These are phyloP conservation scores for Penicillium canescens DNA, from an alignment of 495 filamentous ascomycete species.

Conservation along the genomic window DNA sequence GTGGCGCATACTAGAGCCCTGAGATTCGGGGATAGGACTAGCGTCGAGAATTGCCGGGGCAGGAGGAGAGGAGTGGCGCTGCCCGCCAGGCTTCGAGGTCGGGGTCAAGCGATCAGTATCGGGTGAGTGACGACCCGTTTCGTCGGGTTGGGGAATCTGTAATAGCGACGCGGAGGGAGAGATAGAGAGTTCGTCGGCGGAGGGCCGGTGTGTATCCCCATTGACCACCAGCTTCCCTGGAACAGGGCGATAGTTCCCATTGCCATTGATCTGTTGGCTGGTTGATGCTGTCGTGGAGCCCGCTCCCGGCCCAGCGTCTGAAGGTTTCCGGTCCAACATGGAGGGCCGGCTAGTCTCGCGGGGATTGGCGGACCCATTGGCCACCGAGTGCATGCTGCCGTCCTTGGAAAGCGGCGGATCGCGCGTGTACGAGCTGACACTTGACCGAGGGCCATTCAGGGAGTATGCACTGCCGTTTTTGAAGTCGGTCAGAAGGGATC, in stretches of 20 bases:
- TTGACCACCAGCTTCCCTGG: constrained; percentile 42
- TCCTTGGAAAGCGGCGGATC: constrained; percentile 51
- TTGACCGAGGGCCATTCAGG: constrained; percentile 47
- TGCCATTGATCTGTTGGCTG: constrained; percentile 38
- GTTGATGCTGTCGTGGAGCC: constrained; percentile 32
- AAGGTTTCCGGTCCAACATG: constrained; percentile 36
- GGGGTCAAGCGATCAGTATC: constrained; percentile 40
- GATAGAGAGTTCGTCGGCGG: constrained; percentile 31
- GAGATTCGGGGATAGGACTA: constrained; percentile 41
- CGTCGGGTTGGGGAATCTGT: constrained; percentile 37
- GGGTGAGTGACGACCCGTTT: constrained; percentile 39
- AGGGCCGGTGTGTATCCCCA: constrained; percentile 38
- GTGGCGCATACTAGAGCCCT: constrained; percentile 62
- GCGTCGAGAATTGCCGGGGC: constrained; percentile 49
- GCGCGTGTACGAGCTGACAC: constrained; percentile 50
- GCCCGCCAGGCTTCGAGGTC: constrained; percentile 43
- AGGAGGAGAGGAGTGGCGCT: constrained; percentile 78
- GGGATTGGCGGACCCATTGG: constrained; percentile 41
- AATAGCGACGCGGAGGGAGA: constrained; percentile 32
- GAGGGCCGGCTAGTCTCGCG: constrained; percentile 41
- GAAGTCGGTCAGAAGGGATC: constrained; percentile 33
- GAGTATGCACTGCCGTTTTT: constrained; percentile 49
- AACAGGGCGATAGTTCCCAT: constrained; percentile 24
- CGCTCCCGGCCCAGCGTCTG: constrained; percentile 32
- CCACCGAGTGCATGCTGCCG: constrained; percentile 52